Base-by-base conservation (phyloP, 2,329 filamentous ascomycete species). In the Botrytis galanthina region DNA sequence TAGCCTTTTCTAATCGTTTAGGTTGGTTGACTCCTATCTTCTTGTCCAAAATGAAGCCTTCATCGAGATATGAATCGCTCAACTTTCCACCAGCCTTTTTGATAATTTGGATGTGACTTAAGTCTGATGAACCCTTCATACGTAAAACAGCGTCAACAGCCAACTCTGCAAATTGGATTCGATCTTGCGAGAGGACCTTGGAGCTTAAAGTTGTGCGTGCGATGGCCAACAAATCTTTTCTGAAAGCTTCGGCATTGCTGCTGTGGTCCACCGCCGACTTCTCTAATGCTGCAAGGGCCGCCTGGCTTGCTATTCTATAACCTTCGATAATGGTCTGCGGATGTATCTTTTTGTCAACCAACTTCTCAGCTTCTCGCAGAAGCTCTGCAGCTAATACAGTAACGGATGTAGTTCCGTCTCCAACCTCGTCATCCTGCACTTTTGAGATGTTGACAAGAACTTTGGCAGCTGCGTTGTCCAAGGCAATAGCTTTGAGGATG, bases 281-380 rank as follows among this genome's bases (percentile, higher is more conserved):
- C 82, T 94, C 93, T 61, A 99, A 87, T 46, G 94, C 94, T 81
- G 91, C 87, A 70, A 99, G 88, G 44, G 96, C 95, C 71, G 96
- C 95, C 70, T 90, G 88, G 83, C 94, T 97, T 71, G 96, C 96
- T 93, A 99, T 97, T 86, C 96, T 90, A 88, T 97, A 99, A 70
- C 96, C 96, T 81, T 99, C 96, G 81, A 99, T 99, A 83, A 99
- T 99, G 70, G 96, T 98, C 87, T 99, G 96, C 70, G 96, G 96
- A 84, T 99, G 96, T 80, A 99, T 98, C 86, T 98, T 98, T 87
- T 95, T 94, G 86, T 97, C 93, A 78, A 99, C 94, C 68, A 99
- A 89, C 86, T 97, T 95, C 86, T 99, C 96, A 66, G 96, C 96
- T 84, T 99, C 96, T 76, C 96, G 92, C 77, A 99, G 88, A 74